Conservation (phyloP, 768 basidiomycete species). For the Gyrodon lividus region DNA sequence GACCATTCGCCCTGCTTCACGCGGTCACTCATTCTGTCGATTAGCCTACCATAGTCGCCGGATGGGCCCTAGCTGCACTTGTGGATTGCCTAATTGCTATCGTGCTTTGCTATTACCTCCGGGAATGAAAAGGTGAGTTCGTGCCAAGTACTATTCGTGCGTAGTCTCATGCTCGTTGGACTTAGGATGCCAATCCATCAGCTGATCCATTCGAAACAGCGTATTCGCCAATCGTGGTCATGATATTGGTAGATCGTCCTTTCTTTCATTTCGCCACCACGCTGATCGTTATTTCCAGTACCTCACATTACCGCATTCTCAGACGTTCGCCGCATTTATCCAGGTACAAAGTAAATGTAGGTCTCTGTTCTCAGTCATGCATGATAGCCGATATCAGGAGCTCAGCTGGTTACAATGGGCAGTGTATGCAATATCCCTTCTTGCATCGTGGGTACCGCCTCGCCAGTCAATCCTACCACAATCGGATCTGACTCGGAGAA, state of each 20-base stretch:
- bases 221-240: slow-evolving; percentile 8
- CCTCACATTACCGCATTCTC: background rate
- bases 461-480: too few relatives aligned
- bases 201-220: background rate
- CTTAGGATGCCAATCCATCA: background rate
- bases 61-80: slow-evolving; percentile 10
- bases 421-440: slow-evolving; percentile 19
- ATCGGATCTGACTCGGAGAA: too few relatives aligned
- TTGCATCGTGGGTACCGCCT: slow-evolving; percentile 11
- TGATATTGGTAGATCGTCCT: slow-evolving; percentile 1
- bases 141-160: background rate
- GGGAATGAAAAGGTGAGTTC: slow-evolving; percentile 5
- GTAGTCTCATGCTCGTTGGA: too few relatives aligned
- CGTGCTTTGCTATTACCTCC: slow-evolving; percentile 12
- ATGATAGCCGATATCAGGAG: too few relatives aligned
- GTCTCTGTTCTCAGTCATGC: background rate
- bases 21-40: background rate
- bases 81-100: slow-evolving; percentile 8
- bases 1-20: background rate
- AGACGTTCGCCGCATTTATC: slow-evolving; percentile 9
- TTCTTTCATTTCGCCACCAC: too few relatives aligned
- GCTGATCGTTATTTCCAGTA: background rate
- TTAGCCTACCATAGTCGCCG: slow-evolving; percentile 16
- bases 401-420: background rate
- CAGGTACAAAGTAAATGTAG: slow-evolving; percentile 19